These are phyloP conservation scores for Trichomonas vaginalis DNA, from an alignment of 208 protist genomes.

Conservation along the genomic window DNA sequence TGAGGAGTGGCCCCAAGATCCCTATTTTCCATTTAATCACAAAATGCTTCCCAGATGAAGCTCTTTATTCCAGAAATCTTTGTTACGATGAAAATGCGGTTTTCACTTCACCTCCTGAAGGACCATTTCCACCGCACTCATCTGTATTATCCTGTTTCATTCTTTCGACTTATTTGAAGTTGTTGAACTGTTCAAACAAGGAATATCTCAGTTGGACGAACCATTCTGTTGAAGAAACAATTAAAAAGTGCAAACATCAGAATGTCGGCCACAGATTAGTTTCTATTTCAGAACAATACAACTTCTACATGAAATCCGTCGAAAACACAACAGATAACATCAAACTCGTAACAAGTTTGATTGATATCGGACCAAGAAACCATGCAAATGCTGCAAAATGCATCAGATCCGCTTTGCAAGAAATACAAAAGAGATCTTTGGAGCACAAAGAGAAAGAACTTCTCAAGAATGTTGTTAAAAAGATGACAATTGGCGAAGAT, in stretches of 20 bases:
- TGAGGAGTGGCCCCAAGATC: not conserved
- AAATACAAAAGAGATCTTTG: not conserved
- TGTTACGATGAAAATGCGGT: not conserved
- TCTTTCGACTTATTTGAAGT: not conserved
- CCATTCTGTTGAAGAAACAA: not conserved
- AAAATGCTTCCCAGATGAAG: not conserved
- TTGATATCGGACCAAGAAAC: not conserved
- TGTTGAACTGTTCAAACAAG: not conserved
- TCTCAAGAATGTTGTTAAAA: not conserved
- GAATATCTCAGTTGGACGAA: not conserved
- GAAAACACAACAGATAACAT: not conserved
- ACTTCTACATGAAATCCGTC: not conserved
- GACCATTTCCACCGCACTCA: not conserved
- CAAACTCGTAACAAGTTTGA: not conserved
- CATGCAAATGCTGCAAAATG: not conserved
- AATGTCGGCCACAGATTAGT: not conserved
- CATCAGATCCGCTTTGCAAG: not conserved
- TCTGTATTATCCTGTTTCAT: not conserved
- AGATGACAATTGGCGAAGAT: not conserved
- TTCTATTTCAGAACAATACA: not conserved
- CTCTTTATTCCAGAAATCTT: not conserved
- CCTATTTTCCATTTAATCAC: not conserved
- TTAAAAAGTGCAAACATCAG: not conserved
- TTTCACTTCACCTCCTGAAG: not conserved
- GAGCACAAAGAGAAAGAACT: not conserved